phyloP scores from a whole-genome alignment of 306 rosid species.

The Bauhinia variegata region DNA sequence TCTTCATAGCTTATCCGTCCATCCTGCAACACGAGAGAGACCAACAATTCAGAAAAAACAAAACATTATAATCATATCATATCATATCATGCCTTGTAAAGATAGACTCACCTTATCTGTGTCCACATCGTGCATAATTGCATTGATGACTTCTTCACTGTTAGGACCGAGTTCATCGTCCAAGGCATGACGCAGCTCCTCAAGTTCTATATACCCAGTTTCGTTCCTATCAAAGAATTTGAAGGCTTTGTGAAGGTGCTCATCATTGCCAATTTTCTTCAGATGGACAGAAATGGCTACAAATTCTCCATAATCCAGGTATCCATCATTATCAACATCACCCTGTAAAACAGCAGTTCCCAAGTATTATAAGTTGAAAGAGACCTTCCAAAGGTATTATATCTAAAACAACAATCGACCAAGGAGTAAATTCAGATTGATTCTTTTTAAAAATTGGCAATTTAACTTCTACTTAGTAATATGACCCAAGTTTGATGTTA shows the following conservation, averaged over 20 bases:
- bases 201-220: constrained; percentile 79
- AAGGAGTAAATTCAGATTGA: constrained; percentile 6
- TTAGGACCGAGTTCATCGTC: constrained; percentile 59
- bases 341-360: constrained; percentile 68
- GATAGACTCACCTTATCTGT: constrained; percentile 96
- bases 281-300: constrained; percentile 91
- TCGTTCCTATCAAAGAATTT: constrained; percentile 77
- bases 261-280: constrained; percentile 74
- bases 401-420: too few relatives aligned
- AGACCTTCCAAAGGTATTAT: neutral
- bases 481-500: too few relatives aligned
- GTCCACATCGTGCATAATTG: constrained; percentile 88
- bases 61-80: too few relatives aligned
- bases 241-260: constrained; percentile 85
- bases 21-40: constrained; percentile 71
- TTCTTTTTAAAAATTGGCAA: constrained; percentile 9
- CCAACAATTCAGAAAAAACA: constrained; percentile 24
- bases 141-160: constrained; percentile 75
- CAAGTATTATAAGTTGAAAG: constrained; percentile 26
- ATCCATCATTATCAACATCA: constrained; percentile 83
- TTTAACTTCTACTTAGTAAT: too few relatives aligned
- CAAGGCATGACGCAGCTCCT: constrained; percentile 68
- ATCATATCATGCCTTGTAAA: too few relatives aligned
- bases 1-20: constrained; percentile 90
- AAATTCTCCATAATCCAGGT: constrained; percentile 82